phyloP scores from a whole-genome alignment of 352 stramenopile species.

The Pythium biforme region DNA sequence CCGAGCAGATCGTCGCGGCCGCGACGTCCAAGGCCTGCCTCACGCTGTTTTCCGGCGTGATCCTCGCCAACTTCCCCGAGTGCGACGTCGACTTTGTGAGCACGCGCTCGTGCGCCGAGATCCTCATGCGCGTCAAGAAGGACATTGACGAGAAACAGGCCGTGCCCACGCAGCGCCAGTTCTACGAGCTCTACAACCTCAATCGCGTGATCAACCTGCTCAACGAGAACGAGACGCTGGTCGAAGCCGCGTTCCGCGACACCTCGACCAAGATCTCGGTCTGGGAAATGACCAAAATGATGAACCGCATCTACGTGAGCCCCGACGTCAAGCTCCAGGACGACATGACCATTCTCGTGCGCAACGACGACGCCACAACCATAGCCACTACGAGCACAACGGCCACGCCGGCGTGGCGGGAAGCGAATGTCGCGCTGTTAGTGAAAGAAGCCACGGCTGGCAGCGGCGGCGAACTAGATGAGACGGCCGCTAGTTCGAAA shows the following conservation, averaged over 20 bases:
- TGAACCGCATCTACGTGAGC: constrained; percentile 30
- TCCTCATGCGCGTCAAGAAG: constrained; percentile 29
- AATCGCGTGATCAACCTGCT: constrained; percentile 32
- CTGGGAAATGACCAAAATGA: constrained; percentile 33
- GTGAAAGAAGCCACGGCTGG: not conserved
- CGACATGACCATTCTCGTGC: constrained; percentile 30
- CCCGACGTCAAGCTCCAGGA: constrained; percentile 21
- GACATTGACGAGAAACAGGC: constrained; percentile 22
- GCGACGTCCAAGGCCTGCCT: constrained; percentile 37
- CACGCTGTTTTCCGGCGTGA: constrained; percentile 17
- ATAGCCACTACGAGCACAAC: constrained; percentile 1
- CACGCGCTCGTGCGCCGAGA: constrained; percentile 25
- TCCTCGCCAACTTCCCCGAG: constrained; percentile 33
- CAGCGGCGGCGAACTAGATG: no score
- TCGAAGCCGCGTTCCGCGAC: constrained; percentile 25
- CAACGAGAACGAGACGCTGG: constrained; percentile 28
- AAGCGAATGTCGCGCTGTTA: constrained; percentile 2
- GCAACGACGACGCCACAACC: not conserved
- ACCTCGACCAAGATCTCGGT: constrained; percentile 22
- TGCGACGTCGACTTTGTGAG: constrained; percentile 40
- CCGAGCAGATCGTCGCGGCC: constrained; percentile 37
- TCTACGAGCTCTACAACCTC: constrained; percentile 35
- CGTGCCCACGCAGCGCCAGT: constrained; percentile 27
- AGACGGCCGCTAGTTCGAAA: no score
- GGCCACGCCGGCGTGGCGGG: not conserved